phyloP scores from a whole-genome alignment of 2,329 filamentous ascomycete species.

The Monilinia polystroma region DNA sequence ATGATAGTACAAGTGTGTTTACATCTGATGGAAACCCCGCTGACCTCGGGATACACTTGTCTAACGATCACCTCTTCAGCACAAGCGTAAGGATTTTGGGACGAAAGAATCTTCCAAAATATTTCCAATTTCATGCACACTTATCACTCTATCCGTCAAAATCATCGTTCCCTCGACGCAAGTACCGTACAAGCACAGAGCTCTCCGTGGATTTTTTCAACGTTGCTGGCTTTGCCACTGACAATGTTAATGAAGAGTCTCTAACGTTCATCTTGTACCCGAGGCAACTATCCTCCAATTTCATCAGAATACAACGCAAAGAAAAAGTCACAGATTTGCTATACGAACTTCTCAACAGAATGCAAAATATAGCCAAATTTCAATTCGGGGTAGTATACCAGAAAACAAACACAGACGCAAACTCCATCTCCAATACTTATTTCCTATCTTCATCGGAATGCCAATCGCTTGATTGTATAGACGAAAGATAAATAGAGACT shows the following conservation, averaged over 20 bases:
- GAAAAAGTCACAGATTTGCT: too few relatives aligned
- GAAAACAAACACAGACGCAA: too few relatives aligned
- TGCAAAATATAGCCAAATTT: too few relatives aligned
- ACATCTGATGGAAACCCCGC: neutral
- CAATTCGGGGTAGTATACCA: too few relatives aligned
- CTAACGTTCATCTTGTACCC: neutral
- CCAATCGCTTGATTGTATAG: too few relatives aligned
- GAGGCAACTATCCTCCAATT: neutral
- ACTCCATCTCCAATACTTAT: too few relatives aligned
- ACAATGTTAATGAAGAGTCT: neutral
- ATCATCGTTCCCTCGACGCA: neutral
- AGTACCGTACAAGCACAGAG: neutral
- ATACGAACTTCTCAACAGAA: too few relatives aligned
- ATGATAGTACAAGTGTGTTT: slow-evolving; percentile 10
- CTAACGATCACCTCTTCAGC: too few relatives aligned
- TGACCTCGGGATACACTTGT: too few relatives aligned
- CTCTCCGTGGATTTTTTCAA: neutral
- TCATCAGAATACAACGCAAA: neutral
- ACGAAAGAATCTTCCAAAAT: neutral
- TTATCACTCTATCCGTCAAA: neutral
- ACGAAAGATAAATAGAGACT: too few relatives aligned
- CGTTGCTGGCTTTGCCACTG: neutral
- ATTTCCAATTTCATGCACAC: neutral
- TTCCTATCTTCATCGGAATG: too few relatives aligned
- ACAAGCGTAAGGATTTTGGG: neutral